Evolutionary conservation across 352 stramenopile species (phyloP), one percentile per base, ranked within the genome.

Genomic region (Globisporangium viniferum): DNA sequence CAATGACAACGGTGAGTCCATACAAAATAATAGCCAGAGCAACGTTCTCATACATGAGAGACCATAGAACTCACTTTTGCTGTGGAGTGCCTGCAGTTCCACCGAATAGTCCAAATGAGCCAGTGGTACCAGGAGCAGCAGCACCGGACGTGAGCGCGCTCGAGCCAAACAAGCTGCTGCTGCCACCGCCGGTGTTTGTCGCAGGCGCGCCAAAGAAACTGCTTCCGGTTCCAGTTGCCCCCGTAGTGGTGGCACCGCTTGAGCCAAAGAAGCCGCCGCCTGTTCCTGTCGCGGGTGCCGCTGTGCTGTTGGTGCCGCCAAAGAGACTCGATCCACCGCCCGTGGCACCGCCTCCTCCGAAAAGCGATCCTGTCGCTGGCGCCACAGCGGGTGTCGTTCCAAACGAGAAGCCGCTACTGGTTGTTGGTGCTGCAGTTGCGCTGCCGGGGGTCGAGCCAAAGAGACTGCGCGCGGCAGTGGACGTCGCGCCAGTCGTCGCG

Each of bases 101-200:
- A 8, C 63, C 63, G 54, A 78, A 76, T 0, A 69, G 36, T 5
- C 69, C 69, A 51, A 81, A 77, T 31, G 67, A 69, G 14, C 65
- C 51, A 18, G n/a, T 51, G 20, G 63, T 41, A 8, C 41, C 41
- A 49, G 41, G 41, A 18, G 63, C 33, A 33, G 68, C n/a, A 33
- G 35, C 66, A 14, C 56, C 2, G 5, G 65, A 18, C 24, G 63
- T 36, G 24, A 62, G 39, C 49, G 29, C 48, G 36, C 14, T 53
- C 2, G 49, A 31, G 31, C 64, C 64, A 22, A 69, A 69, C 5
- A 64, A 27, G n/a, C n/a, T n/a, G 44, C 55, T 73, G 33, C 31
- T 55, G 9, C 60, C 36, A 22, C 60, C 36, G 54, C 29, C 29
- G 14, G 54, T 59, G 29, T 59, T 63, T 35, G 72, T 56, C 66